These are phyloP conservation scores for Pseudocercospora fuligena DNA, from an alignment of 2,329 filamentous ascomycete genomes.

Conservation along the genomic window DNA sequence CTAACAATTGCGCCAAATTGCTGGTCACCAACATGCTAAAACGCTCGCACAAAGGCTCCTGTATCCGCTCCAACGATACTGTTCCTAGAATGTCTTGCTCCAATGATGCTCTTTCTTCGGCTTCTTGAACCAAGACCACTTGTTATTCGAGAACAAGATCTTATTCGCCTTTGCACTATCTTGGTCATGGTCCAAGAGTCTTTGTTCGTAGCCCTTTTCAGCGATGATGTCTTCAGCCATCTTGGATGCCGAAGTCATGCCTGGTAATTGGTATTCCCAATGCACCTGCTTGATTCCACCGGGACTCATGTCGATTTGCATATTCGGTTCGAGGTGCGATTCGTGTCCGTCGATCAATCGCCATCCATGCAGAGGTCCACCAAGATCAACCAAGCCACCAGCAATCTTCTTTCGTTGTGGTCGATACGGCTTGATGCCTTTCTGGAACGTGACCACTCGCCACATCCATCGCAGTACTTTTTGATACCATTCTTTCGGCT, in stretches of 20 bases:
- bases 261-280: conserved; percentile 35
- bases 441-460: conserved; percentile 29
- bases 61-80: too few species aligned
- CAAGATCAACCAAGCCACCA: conserved; percentile 17
- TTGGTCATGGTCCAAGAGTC: conserved; percentile 28
- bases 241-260: conserved; percentile 6
- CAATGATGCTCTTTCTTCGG: conserved; percentile 20
- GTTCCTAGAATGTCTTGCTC: conserved; percentile 26
- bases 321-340: conserved; percentile 28
- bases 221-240: conserved; percentile 36
- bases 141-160: conserved; percentile 26
- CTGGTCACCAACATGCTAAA: too few species aligned
- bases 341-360: conserved; percentile 38
- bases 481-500: conserved; percentile 33
- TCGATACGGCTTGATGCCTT: conserved; percentile 25
- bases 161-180: conserved; percentile 21
- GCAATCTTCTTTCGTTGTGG: conserved; percentile 31
- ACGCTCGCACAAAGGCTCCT: too few species aligned
- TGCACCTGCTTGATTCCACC: conserved; percentile 29
- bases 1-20: too few species aligned
- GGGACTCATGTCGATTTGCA: conserved; percentile 31
- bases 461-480: conserved; percentile 24
- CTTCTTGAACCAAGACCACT: conserved; percentile 29
- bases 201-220: conserved; percentile 29
- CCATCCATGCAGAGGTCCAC: conserved; percentile 40